Evolutionary conservation across 2,329 filamentous ascomycete genomes (phyloP), one percentile per base, ranked within the genome.

Genomic region (Fusarium setosum): DNA sequence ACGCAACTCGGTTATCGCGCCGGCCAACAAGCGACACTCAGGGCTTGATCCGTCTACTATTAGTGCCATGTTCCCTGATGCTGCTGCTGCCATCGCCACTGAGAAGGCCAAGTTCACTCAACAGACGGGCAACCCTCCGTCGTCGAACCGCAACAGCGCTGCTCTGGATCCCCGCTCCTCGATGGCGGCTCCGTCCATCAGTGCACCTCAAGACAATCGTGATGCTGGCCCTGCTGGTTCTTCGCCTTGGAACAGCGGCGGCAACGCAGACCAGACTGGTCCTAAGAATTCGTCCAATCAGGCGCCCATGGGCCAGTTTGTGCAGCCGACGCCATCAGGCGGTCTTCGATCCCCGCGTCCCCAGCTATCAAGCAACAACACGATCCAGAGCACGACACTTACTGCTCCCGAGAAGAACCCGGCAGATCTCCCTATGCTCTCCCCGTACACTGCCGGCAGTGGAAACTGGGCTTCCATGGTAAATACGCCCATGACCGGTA

Each of bases 381-480:
- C 91, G 71, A 89, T 96, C 50, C 94, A 97, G 79, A 97, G 81
- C 70, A 97, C 94, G 12, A 96, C 92, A 1, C 84, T 97, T 32
- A 91, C 86, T 63, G 88, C 91, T 3, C 78, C 78, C 4, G 92
- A 96, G 48, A 89, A 88, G 68, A 85, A 88, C 50, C 81, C 80
- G 11, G 76, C 81, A n/a, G 93, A 95, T 56, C 84, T 97, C 73
- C 93, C 94, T 4, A 80, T 97, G 65, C 83, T 99, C 59, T 98
- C 96, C 17, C 96, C 96, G 0, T 95, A 90, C 64, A 89, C 87
- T 63, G 84, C 90, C 32, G 87, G 90, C 51, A 93, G 93, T 76
- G 93, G 93, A 56, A 98, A 96, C 83, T 99, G 96, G 96, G 96
- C 96, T 21, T 98, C 96, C 9, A 97, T 97, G 92, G 90, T 96